phyloP scores from a whole-genome alignment of 306 rosid genomes.

The Mimosa bimucronata region DNA sequence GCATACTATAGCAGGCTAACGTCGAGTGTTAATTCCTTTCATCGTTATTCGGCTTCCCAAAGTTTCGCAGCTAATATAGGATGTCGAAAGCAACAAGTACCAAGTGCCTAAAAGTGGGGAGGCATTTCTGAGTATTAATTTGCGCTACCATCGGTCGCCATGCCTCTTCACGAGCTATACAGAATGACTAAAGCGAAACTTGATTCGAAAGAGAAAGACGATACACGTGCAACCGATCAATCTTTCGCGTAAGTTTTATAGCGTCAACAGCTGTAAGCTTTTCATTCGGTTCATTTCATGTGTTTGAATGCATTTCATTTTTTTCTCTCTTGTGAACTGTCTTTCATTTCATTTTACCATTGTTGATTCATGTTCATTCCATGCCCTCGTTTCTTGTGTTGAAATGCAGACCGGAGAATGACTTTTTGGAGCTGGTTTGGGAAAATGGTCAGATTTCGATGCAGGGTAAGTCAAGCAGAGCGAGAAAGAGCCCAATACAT shows the following conservation, averaged over 20 bases:
- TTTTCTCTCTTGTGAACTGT: not conserved
- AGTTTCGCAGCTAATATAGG: slow-evolving; percentile 35
- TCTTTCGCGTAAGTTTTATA: slow-evolving; percentile 66
- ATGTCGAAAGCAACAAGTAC: slow-evolving; percentile 46
- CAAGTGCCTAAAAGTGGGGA: slow-evolving; percentile 42
- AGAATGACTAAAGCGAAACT: slow-evolving; percentile 65
- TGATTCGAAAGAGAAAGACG: slow-evolving; percentile 54
- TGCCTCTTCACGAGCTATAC: slow-evolving; percentile 91
- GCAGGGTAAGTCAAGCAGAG: slow-evolving; percentile 79
- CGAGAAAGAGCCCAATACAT: slow-evolving; percentile 60
- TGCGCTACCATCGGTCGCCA: slow-evolving; percentile 44
- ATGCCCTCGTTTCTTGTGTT: slow-evolving; percentile 30
- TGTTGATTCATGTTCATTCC: slow-evolving; percentile 23
- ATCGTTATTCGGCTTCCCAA: slow-evolving; percentile 31
- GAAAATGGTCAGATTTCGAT: slow-evolving; percentile 82
- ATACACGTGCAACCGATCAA: slow-evolving; percentile 45
- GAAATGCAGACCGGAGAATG: slow-evolving; percentile 72
- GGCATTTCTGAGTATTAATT: slow-evolving; percentile 41
- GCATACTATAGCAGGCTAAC: slow-evolving; percentile 48
- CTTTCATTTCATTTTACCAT: slow-evolving; percentile 20
- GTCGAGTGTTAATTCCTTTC: slow-evolving; percentile 47
- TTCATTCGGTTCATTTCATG: slow-evolving; percentile 10
- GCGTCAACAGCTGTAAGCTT: slow-evolving; percentile 21
- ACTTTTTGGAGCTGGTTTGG: slow-evolving; percentile 87
- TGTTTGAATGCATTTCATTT: slow-evolving; percentile 17